Evolutionary conservation across 257 asterid species (phyloP), one percentile per base, ranked within the genome.

Genomic region (Handroanthus guayacan): DNA sequence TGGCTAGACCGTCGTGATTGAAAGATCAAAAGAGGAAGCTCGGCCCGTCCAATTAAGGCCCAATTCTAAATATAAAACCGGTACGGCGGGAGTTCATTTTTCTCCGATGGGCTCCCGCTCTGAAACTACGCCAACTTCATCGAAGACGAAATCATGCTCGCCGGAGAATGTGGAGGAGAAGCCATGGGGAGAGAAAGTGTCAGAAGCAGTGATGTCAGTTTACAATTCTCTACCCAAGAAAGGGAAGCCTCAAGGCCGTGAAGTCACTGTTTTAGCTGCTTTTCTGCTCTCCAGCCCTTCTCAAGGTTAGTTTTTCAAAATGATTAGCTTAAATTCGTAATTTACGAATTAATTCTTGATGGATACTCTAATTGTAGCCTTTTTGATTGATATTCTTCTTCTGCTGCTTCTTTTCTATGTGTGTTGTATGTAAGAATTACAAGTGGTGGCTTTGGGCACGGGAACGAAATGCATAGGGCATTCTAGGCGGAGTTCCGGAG

Each of bases 181-280:
- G 57, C 7, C 41, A 69, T 87, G 92, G 90, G 95, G 87, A 3
- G 95, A 85, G 62, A 88, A 69, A 82, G 88, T 92, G 1, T 75
- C 95, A 5, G 85, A 79, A 47, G 83, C 89, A 47, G 98, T 85
- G 1, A 63, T 84, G 10, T 80, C 89, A 36, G 52, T 72, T 41
- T 95, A 88, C 84, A 72, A 55, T 44, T 79, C 91, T 61, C 91
- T 93, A 2, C 91, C 95, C 4, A 95, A 91, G 85, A 91, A 95
- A 79, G 99, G 99, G 62, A 91, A 93, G 88, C 99, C 98, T 63
- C 99, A 95, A 71, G 98, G 98, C 61, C 92, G 92, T 14, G 99
- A 95, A 84, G 98, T 95, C 81, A 92, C 98, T 14, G 99, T 95
- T 67, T 80, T 91, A 76, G 94, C 98, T n/a, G 90, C 99, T 60